Percentiles rank a stretch among this genome's conserved stretches.
Conservation (phyloP, 164 flowering plant genomes). For the Tinospora cordifolia region DNA sequence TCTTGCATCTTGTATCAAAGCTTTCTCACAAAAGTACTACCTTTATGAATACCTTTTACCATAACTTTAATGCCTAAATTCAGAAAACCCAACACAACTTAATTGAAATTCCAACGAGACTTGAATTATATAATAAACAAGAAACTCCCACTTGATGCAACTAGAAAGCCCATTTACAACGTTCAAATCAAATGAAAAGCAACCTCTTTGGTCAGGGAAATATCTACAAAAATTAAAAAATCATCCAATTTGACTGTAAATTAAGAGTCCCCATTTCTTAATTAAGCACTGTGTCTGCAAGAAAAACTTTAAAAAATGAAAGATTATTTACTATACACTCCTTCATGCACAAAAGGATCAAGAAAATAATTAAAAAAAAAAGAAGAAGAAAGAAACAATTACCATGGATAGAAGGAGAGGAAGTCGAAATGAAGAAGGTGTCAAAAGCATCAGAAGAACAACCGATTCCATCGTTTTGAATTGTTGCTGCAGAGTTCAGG, state of each 20-base stretch:
- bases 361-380: not conserved
- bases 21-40: not conserved
- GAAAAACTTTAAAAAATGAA: too few relatives aligned
- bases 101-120: not conserved
- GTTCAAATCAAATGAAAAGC: not conserved
- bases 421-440: slow-evolving; percentile 36
- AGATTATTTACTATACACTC: too few relatives aligned
- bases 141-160: slow-evolving; percentile 3
- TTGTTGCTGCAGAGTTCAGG: slow-evolving; percentile 18
- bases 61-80: not conserved
- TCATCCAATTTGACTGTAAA: slow-evolving; percentile 1
- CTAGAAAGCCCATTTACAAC: not conserved
- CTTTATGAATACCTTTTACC: not conserved
- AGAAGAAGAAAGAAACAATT: not conserved
- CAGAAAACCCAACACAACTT: slow-evolving; percentile 1
- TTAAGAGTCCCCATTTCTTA: slow-evolving; percentile 4
- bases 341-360: not conserved
- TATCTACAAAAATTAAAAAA: not conserved
- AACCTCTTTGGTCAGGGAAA: not conserved
- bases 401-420: slow-evolving; percentile 53
- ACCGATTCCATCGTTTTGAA: slow-evolving; percentile 32
- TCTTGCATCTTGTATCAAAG: not conserved
- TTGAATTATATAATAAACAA: not conserved
- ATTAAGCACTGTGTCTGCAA: not conserved
- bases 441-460: slow-evolving; percentile 38